Evolutionary conservation across 1,284 basidiomycete species (phyloP), one percentile per base, ranked within the genome.

Genomic region (Pyrrhoderma lamaoense): DNA sequence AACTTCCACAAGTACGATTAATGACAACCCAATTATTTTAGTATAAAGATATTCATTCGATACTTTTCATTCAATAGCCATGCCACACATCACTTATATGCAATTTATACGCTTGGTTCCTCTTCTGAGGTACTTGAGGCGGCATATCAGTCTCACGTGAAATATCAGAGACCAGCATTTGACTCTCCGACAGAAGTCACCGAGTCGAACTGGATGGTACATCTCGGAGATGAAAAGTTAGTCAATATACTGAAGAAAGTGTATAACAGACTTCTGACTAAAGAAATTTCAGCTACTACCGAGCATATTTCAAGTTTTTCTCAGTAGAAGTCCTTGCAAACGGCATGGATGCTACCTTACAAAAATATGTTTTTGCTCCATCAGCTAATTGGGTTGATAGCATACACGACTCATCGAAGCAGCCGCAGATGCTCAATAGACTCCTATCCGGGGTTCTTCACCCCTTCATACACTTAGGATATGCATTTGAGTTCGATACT

Each of bases 391-490:
- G 72, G 56, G 64, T 53, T 9, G 45, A 59, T 0, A 60, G 59
- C 1, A 57, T 58, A 13, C 45, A 42, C 21, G 58, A 58, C 8
- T 56, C 58, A 14, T 62, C 67, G 25, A 59, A 65, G 43, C 70
- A 75, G 27, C 76, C 79, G 1, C 64, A 74, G 56, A 84, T 87
- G 81, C 61, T 85, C 2, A 75, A 72, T 55, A 73, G 82, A 3
- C 71, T 83, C 58, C 56, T 84, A 8, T 72, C 73, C 5, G 79
- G 77, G 9, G 63, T 85, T 11, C 42, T 85, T 0, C 85, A 87
- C 54, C 81, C 82, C 0, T 61, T 85, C 54, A 85, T 87, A 34
- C 80, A 85, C 54, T 58, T 69, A 0, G 82, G 80, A 1, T 82
- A 80, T 61, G 84, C 81, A 2, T 62, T 72, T 3, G 84, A 86